Conservation (phyloP, 441 rosid genomes). For the Gossypium armourianum region DNA sequence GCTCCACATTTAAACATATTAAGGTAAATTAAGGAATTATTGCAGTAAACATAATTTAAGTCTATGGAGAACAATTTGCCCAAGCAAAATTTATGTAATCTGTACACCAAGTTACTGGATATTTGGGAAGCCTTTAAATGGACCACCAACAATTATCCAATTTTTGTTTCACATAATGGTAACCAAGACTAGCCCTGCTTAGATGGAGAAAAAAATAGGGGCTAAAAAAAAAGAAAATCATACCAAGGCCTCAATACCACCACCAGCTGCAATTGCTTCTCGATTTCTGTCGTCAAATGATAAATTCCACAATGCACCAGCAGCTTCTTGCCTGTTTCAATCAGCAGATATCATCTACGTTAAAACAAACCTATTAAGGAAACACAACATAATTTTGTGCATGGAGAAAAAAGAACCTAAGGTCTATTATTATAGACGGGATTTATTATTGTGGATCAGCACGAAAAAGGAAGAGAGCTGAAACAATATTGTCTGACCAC, state of each 20-base stretch:
- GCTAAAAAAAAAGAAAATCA: conserved; percentile 16
- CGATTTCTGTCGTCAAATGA: conserved; percentile 92
- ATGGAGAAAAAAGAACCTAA: neutral
- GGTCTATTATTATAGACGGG: neutral
- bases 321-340: conserved; percentile 81
- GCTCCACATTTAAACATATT: neutral
- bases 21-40: neutral
- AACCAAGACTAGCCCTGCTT: neutral
- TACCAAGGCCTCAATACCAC: conserved; percentile 98
- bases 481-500: neutral
- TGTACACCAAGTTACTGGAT: neutral
- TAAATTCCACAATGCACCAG: conserved; percentile 94
- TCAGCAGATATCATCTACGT: conserved; percentile 9
- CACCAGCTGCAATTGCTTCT: conserved; percentile 86
- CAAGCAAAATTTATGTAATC: neutral
- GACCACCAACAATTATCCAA: neutral
- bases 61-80: neutral
- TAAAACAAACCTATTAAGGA: neutral
- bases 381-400: neutral
- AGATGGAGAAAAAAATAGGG: neutral
- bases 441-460: neutral
- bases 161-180: neutral
- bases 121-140: neutral
- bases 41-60: neutral
- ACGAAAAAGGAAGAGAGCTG: neutral